These are phyloP conservation scores for Hericium alpestre DNA, from an alignment of 768 basidiomycete genomes.

Conservation along the genomic window DNA sequence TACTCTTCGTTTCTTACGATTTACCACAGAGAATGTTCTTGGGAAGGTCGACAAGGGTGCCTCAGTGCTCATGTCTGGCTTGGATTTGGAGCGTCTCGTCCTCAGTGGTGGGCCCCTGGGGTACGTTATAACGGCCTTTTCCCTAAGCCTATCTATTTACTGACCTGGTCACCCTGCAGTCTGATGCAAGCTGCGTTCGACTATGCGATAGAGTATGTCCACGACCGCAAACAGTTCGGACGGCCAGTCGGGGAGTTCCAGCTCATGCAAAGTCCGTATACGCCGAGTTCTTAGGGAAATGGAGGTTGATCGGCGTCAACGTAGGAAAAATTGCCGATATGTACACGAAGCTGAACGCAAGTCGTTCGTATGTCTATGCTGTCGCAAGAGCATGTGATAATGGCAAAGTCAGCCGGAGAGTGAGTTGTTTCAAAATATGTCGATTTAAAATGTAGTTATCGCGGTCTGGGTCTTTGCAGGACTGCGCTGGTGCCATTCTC, in stretches of 20 bases:
- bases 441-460: background rate
- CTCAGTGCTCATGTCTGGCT: conserved; percentile 85
- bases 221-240: conserved; percentile 87
- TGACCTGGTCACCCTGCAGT: conserved; percentile 24
- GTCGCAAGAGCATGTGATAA: conserved; percentile 83
- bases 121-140: conserved; percentile 25
- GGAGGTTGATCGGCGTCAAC: conserved; percentile 8
- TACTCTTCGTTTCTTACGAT: conserved; percentile 2
- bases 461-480: conserved; percentile 33
- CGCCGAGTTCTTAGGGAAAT: background rate
- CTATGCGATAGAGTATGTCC: conserved; percentile 79
- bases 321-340: conserved; percentile 81
- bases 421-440: conserved; percentile 27
- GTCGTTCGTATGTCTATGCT: conserved; percentile 85
- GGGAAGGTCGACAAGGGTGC: conserved; percentile 74
- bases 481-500: conserved; percentile 90
- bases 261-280: conserved; percentile 79
- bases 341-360: conserved; percentile 88
- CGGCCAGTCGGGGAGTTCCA: conserved; percentile 85
- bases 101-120: conserved; percentile 88
- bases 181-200: conserved; percentile 94
- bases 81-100: conserved; percentile 87
- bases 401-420: conserved; percentile 66
- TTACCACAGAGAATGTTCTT: conserved; percentile 62
- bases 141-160: background rate